phyloP scores from a whole-genome alignment of 225 moss, liverwort and hornwort species.

The Pleurozium schreberi region DNA sequence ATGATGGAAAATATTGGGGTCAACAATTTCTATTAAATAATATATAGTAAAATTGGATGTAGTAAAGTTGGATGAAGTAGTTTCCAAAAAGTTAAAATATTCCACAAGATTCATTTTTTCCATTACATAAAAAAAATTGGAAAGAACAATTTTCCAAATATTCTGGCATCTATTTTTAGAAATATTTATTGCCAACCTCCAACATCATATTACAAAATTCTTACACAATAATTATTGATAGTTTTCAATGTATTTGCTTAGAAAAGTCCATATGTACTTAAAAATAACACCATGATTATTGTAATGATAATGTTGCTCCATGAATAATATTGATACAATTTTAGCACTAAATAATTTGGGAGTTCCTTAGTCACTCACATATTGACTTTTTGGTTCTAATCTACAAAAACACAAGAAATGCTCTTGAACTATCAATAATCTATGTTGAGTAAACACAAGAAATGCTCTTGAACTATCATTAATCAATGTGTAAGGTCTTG shows the following conservation, averaged over 20 bases:
- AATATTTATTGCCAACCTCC: background rate
- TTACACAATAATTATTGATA: background rate
- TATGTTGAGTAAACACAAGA: too few relatives aligned
- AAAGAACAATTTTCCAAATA: background rate
- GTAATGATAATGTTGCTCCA: background rate
- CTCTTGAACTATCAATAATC: background rate
- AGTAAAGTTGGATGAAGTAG: background rate
- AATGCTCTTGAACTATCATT: background rate
- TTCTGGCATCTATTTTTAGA: background rate
- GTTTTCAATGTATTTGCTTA: background rate
- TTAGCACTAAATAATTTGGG: background rate
- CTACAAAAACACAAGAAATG: background rate
- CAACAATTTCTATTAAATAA: too few relatives aligned
- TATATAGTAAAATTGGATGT: background rate
- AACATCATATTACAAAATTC: background rate
- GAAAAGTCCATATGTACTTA: background rate
- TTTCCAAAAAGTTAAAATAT: background rate
- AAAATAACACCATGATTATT: background rate
- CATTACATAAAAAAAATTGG: background rate
- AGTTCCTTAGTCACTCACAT: background rate
- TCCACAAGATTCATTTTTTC: accelerated
- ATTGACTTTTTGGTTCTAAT: background rate
- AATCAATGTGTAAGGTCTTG: background rate
- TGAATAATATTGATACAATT: background rate
- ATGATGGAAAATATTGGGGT: background rate